Percentiles rank a stretch among this genome's conserved stretches.
phyloP scores from a whole-genome alignment of 75 land plant species.

The Pinus albicaulis region DNA sequence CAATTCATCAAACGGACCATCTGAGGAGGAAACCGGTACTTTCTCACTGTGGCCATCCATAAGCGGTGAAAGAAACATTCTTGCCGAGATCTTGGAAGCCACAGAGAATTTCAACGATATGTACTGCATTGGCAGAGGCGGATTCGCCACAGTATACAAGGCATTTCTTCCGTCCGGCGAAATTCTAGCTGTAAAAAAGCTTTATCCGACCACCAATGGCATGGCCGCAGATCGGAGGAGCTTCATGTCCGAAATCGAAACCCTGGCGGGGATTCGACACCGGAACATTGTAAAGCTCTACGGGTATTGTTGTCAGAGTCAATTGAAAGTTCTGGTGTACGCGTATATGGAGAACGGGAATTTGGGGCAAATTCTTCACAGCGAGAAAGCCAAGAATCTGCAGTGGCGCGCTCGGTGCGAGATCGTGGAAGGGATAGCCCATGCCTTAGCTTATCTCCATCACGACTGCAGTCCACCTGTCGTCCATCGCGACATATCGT shows the following conservation, averaged over 20 bases:
- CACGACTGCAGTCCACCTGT: slow-evolving; percentile 49
- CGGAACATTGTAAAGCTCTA: slow-evolving; percentile 47
- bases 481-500: slow-evolving; percentile 47
- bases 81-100: slow-evolving; percentile 31
- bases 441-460: slow-evolving; percentile 53
- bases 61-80: slow-evolving; percentile 1
- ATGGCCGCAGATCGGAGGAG: slow-evolving; percentile 2
- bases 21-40: not conserved
- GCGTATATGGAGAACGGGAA: slow-evolving; percentile 49
- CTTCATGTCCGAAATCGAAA: slow-evolving; percentile 21
- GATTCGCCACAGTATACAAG: slow-evolving; percentile 50
- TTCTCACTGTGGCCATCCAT: slow-evolving; percentile 13
- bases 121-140: slow-evolving; percentile 47
- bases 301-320: slow-evolving; percentile 29
- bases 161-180: slow-evolving; percentile 22
- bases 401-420: slow-evolving; percentile 36
- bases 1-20: not conserved
- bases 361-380: slow-evolving; percentile 34
- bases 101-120: slow-evolving; percentile 39
- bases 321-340: slow-evolving; percentile 35
- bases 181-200: slow-evolving; percentile 38
- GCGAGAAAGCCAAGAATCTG: slow-evolving; percentile 13
- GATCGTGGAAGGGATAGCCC: slow-evolving; percentile 38
- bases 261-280: slow-evolving; percentile 52
- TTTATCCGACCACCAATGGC: slow-evolving; percentile 2